Percentiles rank a stretch among this genome's conserved stretches.
phyloP scores from a whole-genome alignment of 257 asterid genomes.

The Fraxinus anomala region DNA sequence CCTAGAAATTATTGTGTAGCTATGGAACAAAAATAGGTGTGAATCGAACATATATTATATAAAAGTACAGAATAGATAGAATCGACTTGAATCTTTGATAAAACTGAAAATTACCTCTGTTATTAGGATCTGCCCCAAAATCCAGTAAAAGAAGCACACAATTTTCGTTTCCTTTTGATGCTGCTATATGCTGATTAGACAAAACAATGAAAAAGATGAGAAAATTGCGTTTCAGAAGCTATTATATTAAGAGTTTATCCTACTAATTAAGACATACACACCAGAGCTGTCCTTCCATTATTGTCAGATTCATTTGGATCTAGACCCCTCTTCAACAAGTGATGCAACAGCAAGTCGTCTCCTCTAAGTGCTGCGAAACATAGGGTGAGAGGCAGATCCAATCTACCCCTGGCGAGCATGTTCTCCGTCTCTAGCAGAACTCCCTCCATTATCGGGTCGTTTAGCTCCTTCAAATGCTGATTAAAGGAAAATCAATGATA shows the following conservation, averaged over 20 bases:
- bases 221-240: background rate
- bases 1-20: background rate
- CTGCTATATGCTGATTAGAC: constrained; percentile 77
- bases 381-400: constrained; percentile 88
- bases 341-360: constrained; percentile 81
- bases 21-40: background rate
- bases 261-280: constrained; percentile 24
- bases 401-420: constrained; percentile 90
- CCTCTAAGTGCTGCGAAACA: constrained; percentile 89
- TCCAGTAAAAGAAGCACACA: constrained; percentile 79
- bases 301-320: constrained; percentile 85
- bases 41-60: background rate
- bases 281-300: constrained; percentile 77
- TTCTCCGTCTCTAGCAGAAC: constrained; percentile 74
- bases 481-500: constrained; percentile 8
- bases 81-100: background rate
- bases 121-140: constrained; percentile 73
- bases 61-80: background rate
- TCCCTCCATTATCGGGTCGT: constrained; percentile 89
- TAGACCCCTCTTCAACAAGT: constrained; percentile 80
- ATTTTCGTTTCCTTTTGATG: constrained; percentile 68
- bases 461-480: constrained; percentile 80
- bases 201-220: constrained; percentile 3
- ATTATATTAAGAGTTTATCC: constrained; percentile 2
- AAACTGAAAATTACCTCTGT: constrained; percentile 52